Conservation (phyloP, 805 yeast genomes). For the Torulaspora quercuum region DNA sequence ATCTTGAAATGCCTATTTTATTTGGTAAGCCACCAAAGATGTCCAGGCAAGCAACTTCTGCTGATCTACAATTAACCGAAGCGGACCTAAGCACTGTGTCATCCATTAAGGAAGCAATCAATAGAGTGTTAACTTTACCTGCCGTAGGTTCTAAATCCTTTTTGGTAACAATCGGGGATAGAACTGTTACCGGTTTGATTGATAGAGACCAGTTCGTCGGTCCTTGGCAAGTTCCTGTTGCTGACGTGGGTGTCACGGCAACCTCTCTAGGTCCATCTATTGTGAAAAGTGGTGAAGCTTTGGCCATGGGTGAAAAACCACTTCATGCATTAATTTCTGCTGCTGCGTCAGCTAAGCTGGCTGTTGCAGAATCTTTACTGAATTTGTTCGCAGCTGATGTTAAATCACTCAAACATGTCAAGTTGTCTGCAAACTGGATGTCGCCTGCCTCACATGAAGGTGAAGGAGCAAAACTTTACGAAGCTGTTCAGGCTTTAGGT, state of each 20-base stretch:
- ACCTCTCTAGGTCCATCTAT: constrained; percentile 78
- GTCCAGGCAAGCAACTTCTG: constrained; percentile 70
- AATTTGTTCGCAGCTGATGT: constrained; percentile 89
- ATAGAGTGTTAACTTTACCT: constrained; percentile 83
- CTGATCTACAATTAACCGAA: constrained; percentile 48
- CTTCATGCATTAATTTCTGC: constrained; percentile 82
- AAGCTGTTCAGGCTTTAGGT: constrained; percentile 96
- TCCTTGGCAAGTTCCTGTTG: constrained; percentile 99
- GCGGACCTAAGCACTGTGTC: constrained; percentile 39
- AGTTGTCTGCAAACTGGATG: constrained; percentile 99
- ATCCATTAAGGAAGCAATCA: constrained; percentile 59
- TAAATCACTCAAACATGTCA: constrained; percentile 65
- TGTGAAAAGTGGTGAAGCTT: constrained; percentile 86
- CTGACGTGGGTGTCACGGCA: constrained; percentile 95
- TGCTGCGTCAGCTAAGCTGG: constrained; percentile 88
- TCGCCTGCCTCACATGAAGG: constrained; percentile 92
- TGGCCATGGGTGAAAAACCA: constrained; percentile 98
- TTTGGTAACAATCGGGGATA: constrained; percentile 96
- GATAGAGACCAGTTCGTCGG: constrained; percentile 99
- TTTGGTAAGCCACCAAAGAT: constrained; percentile 97
- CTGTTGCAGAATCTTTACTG: constrained; percentile 90
- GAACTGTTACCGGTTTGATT: constrained; percentile 93
- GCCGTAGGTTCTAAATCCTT: constrained; percentile 93
- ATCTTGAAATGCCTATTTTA: constrained; percentile 88
- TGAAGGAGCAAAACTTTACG: constrained; percentile 91